Base-by-base conservation (phyloP, 2,329 filamentous ascomycete genomes). In the Sporothrix inflata region DNA sequence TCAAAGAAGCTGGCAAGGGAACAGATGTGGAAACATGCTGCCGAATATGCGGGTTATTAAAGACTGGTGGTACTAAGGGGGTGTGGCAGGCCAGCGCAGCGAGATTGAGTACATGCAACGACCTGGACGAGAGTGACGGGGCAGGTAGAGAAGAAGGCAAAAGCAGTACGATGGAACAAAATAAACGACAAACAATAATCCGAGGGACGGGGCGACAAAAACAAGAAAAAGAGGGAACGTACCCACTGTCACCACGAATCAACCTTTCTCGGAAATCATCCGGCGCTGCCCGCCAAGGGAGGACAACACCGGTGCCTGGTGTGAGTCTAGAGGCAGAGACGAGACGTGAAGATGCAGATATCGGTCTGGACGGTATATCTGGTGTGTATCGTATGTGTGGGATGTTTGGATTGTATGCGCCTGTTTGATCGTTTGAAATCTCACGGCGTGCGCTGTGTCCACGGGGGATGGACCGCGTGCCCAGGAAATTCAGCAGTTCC, bases 181-280 rank as follows among this genome's bases (percentile, higher is more conserved):
- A 45, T 45, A 53, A 47, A 53, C 19, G 49, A 19, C 5, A 42
- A 45, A 12, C 49, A 27, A 61, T 8, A 21, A 24, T 12, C 6
- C 24, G 30, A 27, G 2, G 14, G 16, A 30, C 7, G 8, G 19
- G 16, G n/a, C 8, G 16, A 49, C 4, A 9, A 49, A 40, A 49
- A 24, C 16, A 47, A 14, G 14, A 67, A 45, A 21, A n/a, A 53
- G 16, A 30, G 34, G 51, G n/a, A 60, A 47, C 24, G 53, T 66
- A 61, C 45, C n/a, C 30, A 57, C 19, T 68, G 63, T 69, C 53
- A 47, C 63, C 65, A 42, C 24, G 63, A 60, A 69, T 71, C 65
- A 70, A 60, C 42, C 47, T 57, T 27, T 69, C 65, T 65, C 51
- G 72, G 53, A 71, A 66, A 69, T 66, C 72, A 69, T 66, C 72